Evolutionary conservation across 2,329 filamentous ascomycete genomes (phyloP), one percentile per base, ranked within the genome.

Genomic region (Fusarium annulatum): DNA sequence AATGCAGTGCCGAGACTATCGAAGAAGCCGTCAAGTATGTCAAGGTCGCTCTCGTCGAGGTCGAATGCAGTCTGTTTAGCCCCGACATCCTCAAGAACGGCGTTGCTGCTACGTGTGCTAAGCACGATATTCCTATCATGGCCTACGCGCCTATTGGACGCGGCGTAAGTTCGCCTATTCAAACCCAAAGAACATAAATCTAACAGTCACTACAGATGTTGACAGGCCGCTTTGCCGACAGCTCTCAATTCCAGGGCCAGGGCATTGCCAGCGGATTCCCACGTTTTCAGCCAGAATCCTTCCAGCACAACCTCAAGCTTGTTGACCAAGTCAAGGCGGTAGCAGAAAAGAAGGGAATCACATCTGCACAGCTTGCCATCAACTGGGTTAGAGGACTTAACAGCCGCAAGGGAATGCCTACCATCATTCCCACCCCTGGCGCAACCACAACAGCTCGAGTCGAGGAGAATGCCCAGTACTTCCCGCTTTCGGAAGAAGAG

Each of bases 71-170:
- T 68, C 80, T 89, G 66, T 88, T 85, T 76, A 76, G 81, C 15
- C 84, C 84, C 1, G 86, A 89, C 21, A 82, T 85, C 30, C 80
- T 88, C 33, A 80, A 78, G 28, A 88, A 89, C 72, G 87, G 88
- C 5, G 81, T 90, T 41, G 85, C 86, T 7, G 84, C 83, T 5
- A 86, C 88, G 0, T 92, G 90, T 76, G 86, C 84, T 1, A 86
- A 95, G 78, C 81, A 92, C 51, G 83, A 86, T 52, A 94, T 96
- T 67, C 91, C 92, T 0, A 83, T 95, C 53, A 82, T 94, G 41
- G 92, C 91, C 1, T 95, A 94, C 82, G 92, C 91, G 49, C 93
- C 93, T 2, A 84, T 95, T 0, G 91, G 92, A 9, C 84, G 88
- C 33, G 87, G 87, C 4, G 83, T 85, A 79, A 76, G 82, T 79